Base-by-base conservation (phyloP, 2,329 filamentous ascomycete genomes). In the Stenocarpella maydis region DNA sequence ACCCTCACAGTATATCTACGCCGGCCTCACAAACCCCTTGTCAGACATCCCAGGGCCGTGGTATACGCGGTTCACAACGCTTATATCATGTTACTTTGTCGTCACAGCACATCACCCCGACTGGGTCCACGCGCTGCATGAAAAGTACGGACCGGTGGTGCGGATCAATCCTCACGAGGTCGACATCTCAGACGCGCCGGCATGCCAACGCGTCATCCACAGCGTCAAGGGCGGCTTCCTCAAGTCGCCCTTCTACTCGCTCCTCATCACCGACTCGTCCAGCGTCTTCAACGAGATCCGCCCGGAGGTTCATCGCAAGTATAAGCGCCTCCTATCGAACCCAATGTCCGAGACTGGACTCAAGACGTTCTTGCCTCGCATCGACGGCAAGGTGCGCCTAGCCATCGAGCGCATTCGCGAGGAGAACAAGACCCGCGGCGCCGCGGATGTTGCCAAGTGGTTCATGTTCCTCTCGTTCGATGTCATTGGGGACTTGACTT, bases 401-500 rank as follows among this genome's bases (percentile, higher is more conserved):
- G 77, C 84, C 0, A 78, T 88, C 1, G 39, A 79, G 3, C 78
- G 76, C 55, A 87, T 88, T 21, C 75, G 71, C 0, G 75, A 80
- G 19, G 85, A 88, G 63, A 80, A 82, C 71, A 68, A 77, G 28
- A 60, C 66, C 0, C 75, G 75, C 0, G 80, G 82, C 0, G 77
- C 71, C 0, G 79, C 77, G 0, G 85, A 89, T 71, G 76, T 88
- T 0, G 79, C 80, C 69, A 87, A 87, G 69, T 89, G 86, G 86
- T 85, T 80, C 77, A 75, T 82, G 9, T 86, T 86, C 55, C 82
- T 87, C 80, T 77, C 85, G 0, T 86, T 85, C 0, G 87, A 89
- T 73, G 77, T 87, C 0, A 85, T 88, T 55, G 84, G 82, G 0
- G 80, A 87, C 60, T 75, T 89, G 15, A 82, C 78, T 1, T 89